phyloP scores from a whole-genome alignment of 1,284 basidiomycete species.

The Cryptococcus deneoformans region DNA sequence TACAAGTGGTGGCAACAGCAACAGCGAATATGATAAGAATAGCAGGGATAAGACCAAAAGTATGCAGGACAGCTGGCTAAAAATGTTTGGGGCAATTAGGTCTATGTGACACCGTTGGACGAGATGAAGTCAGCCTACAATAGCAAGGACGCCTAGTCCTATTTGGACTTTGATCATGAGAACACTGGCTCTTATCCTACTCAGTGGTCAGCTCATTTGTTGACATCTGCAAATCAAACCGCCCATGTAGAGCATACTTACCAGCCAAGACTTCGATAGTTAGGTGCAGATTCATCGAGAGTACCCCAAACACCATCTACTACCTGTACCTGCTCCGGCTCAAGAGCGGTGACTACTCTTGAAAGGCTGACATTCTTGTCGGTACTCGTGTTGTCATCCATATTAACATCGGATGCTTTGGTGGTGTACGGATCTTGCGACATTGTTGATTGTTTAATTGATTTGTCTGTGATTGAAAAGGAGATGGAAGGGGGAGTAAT shows the following conservation, averaged over 20 bases:
- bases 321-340: neutral
- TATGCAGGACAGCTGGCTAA: constrained; percentile 26
- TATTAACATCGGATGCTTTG: too few species aligned
- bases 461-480: too few species aligned
- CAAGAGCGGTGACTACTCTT: neutral
- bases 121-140: neutral
- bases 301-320: constrained; percentile 44
- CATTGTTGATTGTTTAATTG: too few species aligned
- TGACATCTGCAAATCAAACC: neutral
- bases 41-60: constrained; percentile 39
- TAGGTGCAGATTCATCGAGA: constrained; percentile 35
- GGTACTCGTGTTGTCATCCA: neutral
- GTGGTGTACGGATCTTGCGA: too few species aligned
- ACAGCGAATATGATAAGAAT: constrained; percentile 38
- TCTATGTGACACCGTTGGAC: too few species aligned
- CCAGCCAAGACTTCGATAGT: constrained; percentile 42
- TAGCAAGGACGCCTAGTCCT: constrained; percentile 38
- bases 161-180: constrained; percentile 42
- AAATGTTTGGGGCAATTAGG: too few species aligned
- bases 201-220: neutral
- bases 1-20: constrained; percentile 40
- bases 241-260: constrained; percentile 5
- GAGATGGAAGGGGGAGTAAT: too few species aligned
- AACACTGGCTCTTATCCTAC: constrained; percentile 33
- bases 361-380: neutral